Percentiles rank a stretch among this genome's conserved stretches.
These are phyloP conservation scores for Ajuga chamaepitys DNA, from an alignment of 257 asterid species.

Conservation along the genomic window DNA sequence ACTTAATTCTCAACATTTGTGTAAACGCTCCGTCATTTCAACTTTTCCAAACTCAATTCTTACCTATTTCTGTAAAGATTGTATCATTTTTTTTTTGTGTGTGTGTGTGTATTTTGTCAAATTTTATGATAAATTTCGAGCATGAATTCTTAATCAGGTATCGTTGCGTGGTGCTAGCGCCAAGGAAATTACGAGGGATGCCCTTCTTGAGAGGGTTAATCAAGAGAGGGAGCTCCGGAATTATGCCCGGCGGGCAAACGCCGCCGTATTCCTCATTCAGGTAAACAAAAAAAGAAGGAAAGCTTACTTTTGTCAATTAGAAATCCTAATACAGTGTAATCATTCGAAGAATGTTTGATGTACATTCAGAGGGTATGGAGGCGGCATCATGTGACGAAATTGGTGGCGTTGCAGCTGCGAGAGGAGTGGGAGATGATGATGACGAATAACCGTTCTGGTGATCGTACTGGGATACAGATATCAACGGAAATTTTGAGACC, in stretches of 20 bases:
- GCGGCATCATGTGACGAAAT: constrained; percentile 43
- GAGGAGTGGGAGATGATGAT: constrained; percentile 66
- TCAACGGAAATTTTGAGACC: constrained; percentile 62
- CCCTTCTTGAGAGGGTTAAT: constrained; percentile 65
- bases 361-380: constrained; percentile 80
- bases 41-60: background rate
- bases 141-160: constrained; percentile 41
- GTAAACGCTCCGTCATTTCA: too few species aligned
- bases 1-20: background rate
- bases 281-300: constrained; percentile 14
- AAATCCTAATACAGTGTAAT: background rate
- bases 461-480: constrained; percentile 33
- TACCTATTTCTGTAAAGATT: background rate
- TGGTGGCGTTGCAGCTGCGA: constrained; percentile 52
- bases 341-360: background rate
- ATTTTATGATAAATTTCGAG: constrained; percentile 1
- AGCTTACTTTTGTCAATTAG: background rate
- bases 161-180: constrained; percentile 93
- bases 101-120: background rate
- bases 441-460: constrained; percentile 27
- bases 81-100: background rate
- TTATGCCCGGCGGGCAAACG: constrained; percentile 58
- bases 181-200: constrained; percentile 78
- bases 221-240: constrained; percentile 79
- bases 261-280: constrained; percentile 72